Evolutionary conservation across 1,284 basidiomycete species (phyloP).

Genomic region (Ustilago sp.): DNA sequence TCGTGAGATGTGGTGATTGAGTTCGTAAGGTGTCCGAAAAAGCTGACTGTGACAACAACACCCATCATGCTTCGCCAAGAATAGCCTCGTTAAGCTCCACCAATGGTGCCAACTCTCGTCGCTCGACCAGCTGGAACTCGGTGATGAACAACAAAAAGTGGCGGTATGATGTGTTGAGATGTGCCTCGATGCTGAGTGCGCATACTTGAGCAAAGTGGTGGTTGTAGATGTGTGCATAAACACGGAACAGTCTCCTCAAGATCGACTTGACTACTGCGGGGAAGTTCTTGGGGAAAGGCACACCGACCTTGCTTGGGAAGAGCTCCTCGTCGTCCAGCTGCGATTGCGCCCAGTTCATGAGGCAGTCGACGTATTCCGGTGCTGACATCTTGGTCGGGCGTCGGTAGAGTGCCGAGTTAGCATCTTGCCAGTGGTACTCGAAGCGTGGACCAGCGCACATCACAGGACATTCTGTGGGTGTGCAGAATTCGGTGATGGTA

Average conservation of each 20-base stretch:
- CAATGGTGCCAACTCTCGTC: conserved; percentile 93
- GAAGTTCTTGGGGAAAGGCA: conserved; percentile 92
- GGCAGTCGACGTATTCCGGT: conserved; percentile 90
- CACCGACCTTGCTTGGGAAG: conserved; percentile 95
- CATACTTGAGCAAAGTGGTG: conserved; percentile 99
- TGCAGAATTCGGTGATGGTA: conserved; percentile 69
- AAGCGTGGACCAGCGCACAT: conserved; percentile 98
- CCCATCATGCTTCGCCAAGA: conserved; percentile 71
- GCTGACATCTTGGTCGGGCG: conserved; percentile 67
- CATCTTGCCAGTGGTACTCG: conserved; percentile 98
- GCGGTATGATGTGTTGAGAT: conserved; percentile 97
- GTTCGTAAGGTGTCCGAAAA: background rate
- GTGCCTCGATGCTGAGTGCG: conserved; percentile 96
- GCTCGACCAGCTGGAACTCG: conserved; percentile 98
- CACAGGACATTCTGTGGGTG: conserved; percentile 80
- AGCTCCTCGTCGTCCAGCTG: conserved; percentile 91
- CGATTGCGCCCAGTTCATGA: conserved; percentile 98
- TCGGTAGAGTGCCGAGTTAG: conserved; percentile 61
- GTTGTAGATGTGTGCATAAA: conserved; percentile 99
- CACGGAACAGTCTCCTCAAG: conserved; percentile 89
- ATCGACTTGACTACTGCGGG: conserved; percentile 91
- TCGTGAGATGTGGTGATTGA: background rate
- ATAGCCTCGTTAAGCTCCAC: conserved; percentile 97
- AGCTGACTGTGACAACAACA: background rate
- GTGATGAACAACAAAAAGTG: conserved; percentile 98